Base-by-base conservation (phyloP, 2,329 filamentous ascomycete genomes). In the Drechslerella dactyloides region DNA sequence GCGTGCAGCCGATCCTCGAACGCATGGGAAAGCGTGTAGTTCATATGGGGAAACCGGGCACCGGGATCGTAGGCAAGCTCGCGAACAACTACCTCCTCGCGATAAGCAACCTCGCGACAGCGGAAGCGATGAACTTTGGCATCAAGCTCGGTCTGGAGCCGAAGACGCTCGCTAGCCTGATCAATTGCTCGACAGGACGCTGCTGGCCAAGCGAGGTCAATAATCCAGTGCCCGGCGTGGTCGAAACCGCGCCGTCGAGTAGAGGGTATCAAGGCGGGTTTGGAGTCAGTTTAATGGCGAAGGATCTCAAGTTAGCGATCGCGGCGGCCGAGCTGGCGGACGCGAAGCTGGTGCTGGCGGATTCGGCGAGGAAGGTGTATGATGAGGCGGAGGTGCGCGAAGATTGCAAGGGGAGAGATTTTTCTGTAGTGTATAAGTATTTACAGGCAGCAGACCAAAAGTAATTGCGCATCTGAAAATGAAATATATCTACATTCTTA, bases 151-250 rank as follows among this genome's bases (percentile, higher is more conserved):
- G 86, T 0, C 80, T 88, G 5, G 85, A 87, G 69, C 82, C 85
- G 1, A 82, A 82, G 76, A 87, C 87, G 6, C 84, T 99, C 1
- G 90, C 91, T 0, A 87, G 88, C 57, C 87, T 99, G 80, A 91
- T 99, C 82, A 97, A 97, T 79, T 89, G 90, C 2, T 94, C 91
- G 76, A 97, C 93, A 0, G 94, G 94, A n/a, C 86, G 85, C 75
- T 97, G 93, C 83, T 99, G 94, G 94, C 92, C 93, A 0, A 94
- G 89, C 77, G 93, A 97, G 81, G 83, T 96, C 73, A 99, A 99
- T 81, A 97, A 97, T 78, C 94, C 94, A 0, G 92, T 97, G 1
- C 87, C 87, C 10, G 93, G 92, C 13, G 65, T 69, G 17, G 40
- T 69, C 10, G 65, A 69, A 30, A 27, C 52, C 33, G 65, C 65